Conservation (phyloP, 2,329 filamentous ascomycete genomes). For the Pyrenochaeta sp. region DNA sequence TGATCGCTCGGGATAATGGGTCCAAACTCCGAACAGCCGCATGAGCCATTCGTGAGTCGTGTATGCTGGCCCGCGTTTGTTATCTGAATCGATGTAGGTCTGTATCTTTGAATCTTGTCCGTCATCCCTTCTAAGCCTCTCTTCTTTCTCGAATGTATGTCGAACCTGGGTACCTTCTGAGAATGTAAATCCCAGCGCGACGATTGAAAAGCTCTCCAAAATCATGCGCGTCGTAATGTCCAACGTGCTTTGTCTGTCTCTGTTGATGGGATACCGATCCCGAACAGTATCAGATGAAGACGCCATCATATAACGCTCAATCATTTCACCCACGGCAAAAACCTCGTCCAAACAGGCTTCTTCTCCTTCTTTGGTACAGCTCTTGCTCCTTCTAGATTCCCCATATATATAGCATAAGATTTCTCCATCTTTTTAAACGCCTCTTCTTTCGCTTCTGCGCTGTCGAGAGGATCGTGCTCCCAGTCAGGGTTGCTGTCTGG, state of each 20-base stretch:
- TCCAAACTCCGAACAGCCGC: conserved; percentile 9
- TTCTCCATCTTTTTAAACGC: conserved; percentile 35
- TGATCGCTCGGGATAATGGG: conserved; percentile 8
- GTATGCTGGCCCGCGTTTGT: background rate
- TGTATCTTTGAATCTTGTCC: background rate
- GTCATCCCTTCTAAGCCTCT: background rate
- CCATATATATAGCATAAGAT: conserved; percentile 36
- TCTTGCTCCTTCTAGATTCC: conserved; percentile 17
- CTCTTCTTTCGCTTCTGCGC: conserved; percentile 27
- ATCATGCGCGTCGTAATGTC: background rate
- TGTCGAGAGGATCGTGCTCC: conserved; percentile 32
- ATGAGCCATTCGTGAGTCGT: conserved; percentile 7
- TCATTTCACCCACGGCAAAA: conserved; percentile 26
- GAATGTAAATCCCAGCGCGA: background rate
- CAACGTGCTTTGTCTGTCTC: background rate
- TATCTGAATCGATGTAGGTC: background rate
- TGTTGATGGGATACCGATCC: background rate
- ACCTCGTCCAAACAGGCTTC: conserved; percentile 31
- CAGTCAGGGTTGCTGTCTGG: conserved; percentile 38
- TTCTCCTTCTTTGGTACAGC: conserved; percentile 23
- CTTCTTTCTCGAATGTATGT: background rate
- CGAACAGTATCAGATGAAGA: background rate
- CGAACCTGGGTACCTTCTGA: conserved; percentile 1
- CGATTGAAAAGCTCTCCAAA: background rate
- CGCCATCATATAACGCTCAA: background rate